phyloP scores from a whole-genome alignment of 495 filamentous ascomycete genomes.

The Aspergillus wentii region DNA sequence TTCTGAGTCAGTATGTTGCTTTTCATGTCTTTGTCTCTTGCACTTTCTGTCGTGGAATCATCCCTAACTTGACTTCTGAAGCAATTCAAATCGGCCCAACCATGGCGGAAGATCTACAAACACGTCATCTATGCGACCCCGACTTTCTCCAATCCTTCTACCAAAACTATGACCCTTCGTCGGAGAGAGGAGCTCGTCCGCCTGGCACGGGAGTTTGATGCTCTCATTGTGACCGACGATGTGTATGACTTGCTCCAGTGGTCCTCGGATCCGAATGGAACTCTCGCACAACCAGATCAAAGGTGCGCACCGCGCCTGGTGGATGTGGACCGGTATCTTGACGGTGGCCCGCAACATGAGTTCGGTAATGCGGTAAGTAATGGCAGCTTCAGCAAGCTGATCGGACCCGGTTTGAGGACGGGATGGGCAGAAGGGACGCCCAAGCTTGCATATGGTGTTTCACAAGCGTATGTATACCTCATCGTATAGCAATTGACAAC shows the following conservation, averaged over 20 bases:
- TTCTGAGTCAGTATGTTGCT: slow-evolving; percentile 30
- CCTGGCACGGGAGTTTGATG: slow-evolving; percentile 68
- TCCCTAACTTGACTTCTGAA: no score
- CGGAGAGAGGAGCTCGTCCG: slow-evolving; percentile 57
- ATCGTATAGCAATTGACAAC: slow-evolving; percentile 3
- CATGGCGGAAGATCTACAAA: slow-evolving; percentile 65
- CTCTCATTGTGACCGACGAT: slow-evolving; percentile 78
- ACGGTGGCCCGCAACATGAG: slow-evolving; percentile 29
- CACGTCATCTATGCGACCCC: slow-evolving; percentile 83
- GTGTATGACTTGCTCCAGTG: slow-evolving; percentile 89
- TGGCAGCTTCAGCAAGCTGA: slow-evolving; percentile 71
- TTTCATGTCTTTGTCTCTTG: neutral
- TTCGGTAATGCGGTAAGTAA: slow-evolving; percentile 70
- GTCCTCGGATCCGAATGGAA: slow-evolving; percentile 33
- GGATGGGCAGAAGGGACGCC: slow-evolving; percentile 77
- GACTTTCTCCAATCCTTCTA: slow-evolving; percentile 78
- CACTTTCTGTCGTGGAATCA: neutral
- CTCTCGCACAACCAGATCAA: slow-evolving; percentile 19
- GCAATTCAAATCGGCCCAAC: slow-evolving; percentile 34
- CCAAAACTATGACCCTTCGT: slow-evolving; percentile 64
- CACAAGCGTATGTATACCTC: slow-evolving; percentile 52
- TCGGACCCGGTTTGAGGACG: slow-evolving; percentile 71
- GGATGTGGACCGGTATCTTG: slow-evolving; percentile 60
- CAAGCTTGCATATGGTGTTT: slow-evolving; percentile 61
- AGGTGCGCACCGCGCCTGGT: slow-evolving; percentile 64